Evolutionary conservation across 805 yeast genomes (phyloP).

Genomic region (Candida berthetii): DNA sequence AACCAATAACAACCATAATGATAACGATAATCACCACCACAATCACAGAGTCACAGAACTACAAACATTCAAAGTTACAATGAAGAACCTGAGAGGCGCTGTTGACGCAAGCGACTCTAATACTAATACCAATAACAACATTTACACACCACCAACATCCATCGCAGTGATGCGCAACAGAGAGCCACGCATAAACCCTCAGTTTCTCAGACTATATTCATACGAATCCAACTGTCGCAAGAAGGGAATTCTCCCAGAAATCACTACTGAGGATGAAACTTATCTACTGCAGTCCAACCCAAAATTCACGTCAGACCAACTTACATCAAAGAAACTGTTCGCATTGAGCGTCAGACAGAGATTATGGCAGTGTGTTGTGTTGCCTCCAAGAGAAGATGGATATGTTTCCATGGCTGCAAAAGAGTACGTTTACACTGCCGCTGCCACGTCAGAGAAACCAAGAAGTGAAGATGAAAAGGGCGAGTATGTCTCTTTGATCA

Average conservation of each 20-base stretch:
- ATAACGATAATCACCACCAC: not conserved
- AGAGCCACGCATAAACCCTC: constrained; percentile 45
- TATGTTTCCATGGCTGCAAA: not conserved
- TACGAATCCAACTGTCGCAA: constrained; percentile 37
- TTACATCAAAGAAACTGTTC: constrained; percentile 23
- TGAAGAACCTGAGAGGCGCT: constrained; percentile 3
- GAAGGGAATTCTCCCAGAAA: constrained; percentile 23
- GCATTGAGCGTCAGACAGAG: constrained; percentile 40
- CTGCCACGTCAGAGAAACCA: no score
- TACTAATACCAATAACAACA: not conserved
- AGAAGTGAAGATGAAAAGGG: constrained; percentile 1
- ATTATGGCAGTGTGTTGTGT: constrained; percentile 46
- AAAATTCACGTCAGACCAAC: constrained; percentile 1
- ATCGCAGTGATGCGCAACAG: constrained; percentile 20
- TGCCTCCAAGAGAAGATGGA: constrained; percentile 45
- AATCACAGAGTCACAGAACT: constrained; percentile 12
- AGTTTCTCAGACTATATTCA: constrained; percentile 43
- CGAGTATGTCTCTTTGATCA: constrained; percentile 11
- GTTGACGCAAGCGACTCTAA: no score
- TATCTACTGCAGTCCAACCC: constrained; percentile 13
- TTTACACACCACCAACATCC: not conserved
- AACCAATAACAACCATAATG: not conserved
- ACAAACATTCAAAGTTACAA: constrained; percentile 18
- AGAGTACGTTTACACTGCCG: constrained; percentile 15
- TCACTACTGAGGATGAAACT: constrained; percentile 27